Evolutionary conservation across 495 filamentous ascomycete species (phyloP), one percentile per base, ranked within the genome.

Genomic region (Penicillium odoratum): DNA sequence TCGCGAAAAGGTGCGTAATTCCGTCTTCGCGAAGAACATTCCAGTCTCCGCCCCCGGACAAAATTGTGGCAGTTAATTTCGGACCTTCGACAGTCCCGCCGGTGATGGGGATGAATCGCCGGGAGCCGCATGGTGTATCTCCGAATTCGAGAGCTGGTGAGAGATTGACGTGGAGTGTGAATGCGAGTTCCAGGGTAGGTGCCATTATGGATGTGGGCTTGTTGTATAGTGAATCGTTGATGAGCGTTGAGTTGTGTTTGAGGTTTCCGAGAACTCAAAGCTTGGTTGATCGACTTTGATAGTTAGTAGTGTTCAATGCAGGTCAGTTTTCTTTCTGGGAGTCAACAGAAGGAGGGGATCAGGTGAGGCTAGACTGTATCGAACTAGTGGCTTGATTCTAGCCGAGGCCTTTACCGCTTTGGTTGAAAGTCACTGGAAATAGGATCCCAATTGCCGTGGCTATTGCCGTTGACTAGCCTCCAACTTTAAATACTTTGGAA

Each of bases 1-100:
- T 53, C 15, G 56, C 56, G 18, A 52, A 53, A 0, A 53, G 16
- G 31, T 53, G 48, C 5, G 30, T 42, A 1, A 58, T 42, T 3
- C 56, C 56, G 16, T 58, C 49, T 1, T 58, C 42, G 8, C 56
- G 49, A 3, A 53, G 49, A n/a, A 44, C 44, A 9, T 58, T 58
- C 49, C 56, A 58, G 25, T 58, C 49, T 11, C 56, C 56, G 0
- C 56, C 56, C 8, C 56, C 56, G 5, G 56, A 31, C 5, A 58
- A 42, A 40, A 58, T 58, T 9, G 48, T 53, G 2, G 56, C 49
- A 8, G 46, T 40, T 21, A 58, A 47, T 16, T 53, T 53, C 2
- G 56, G 56, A 7, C 56, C 56, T 4, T 58, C 40, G 11, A 33
- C 56, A 21, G 40, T 45, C 9, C 56, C 56, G 5, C 56, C 49